Evolutionary conservation across 2,329 filamentous ascomycete species (phyloP).

Genomic region (Colletotrichum eleusines): DNA sequence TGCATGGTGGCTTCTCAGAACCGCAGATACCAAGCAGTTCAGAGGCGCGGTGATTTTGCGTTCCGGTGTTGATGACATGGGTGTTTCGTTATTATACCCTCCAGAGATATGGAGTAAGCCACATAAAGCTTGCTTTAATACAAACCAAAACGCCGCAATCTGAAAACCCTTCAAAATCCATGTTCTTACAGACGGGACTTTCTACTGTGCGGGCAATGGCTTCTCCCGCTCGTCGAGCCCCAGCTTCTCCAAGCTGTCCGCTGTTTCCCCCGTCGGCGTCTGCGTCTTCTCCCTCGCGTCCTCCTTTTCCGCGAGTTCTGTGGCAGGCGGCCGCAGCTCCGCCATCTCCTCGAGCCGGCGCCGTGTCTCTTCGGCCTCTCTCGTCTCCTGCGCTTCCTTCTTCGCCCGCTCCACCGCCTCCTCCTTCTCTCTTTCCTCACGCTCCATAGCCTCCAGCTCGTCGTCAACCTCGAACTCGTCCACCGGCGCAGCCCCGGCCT

Average conservation of each 20-base stretch:
- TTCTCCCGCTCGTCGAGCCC: slow-evolving; percentile 51
- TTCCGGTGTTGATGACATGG: slow-evolving; percentile 15
- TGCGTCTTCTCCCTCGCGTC: slow-evolving; percentile 47
- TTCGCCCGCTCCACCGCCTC: slow-evolving; percentile 56
- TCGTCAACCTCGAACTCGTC: slow-evolving; percentile 90
- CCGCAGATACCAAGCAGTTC: slow-evolving; percentile 27
- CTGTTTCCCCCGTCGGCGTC: slow-evolving; percentile 46
- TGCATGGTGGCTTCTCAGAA: slow-evolving; percentile 38
- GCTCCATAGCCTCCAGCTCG: slow-evolving; percentile 83
- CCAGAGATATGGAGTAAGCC: slow-evolving; percentile 3
- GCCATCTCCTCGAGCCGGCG: slow-evolving; percentile 57
- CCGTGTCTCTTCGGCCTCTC: slow-evolving; percentile 62
- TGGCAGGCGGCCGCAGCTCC: slow-evolving; percentile 16
- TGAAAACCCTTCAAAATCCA: not conserved
- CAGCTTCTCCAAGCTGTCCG: slow-evolving; percentile 53
- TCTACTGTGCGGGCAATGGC: slow-evolving; percentile 42
- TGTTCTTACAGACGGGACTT: not conserved
- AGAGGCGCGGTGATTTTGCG: slow-evolving; percentile 24
- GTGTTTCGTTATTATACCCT: slow-evolving; percentile 33
- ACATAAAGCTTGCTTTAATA: slow-evolving; percentile 11
- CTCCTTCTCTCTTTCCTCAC: slow-evolving; percentile 66
- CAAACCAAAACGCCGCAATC: slow-evolving; percentile 22
- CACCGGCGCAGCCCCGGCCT: slow-evolving; percentile 65
- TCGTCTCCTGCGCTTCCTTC: slow-evolving; percentile 58
- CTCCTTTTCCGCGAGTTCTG: slow-evolving; percentile 43